Evolutionary conservation across 179 eudicot species (phyloP), one percentile per base, ranked within the genome.

Genomic region (Gypsophila paniculata): DNA sequence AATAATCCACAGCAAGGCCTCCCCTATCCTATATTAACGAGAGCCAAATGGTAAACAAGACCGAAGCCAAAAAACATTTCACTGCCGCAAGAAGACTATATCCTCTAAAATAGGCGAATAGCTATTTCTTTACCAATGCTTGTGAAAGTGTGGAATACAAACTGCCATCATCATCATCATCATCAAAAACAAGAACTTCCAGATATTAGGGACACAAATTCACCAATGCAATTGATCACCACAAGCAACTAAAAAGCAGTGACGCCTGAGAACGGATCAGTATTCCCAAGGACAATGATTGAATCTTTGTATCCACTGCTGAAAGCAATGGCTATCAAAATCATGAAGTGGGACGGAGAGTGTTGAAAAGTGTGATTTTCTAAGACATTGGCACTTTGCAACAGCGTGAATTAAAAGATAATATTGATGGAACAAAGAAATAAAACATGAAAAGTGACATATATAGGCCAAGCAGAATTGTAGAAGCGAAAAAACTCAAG

Each of bases 401-500:
- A 36, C 32, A 58, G 6, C 0, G 17, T 25, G 62, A 22, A 21
- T 61, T 61, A 14, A 61, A 29, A 61, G n/a, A 61, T 12, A 32
- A 26, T 13, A 18, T 26, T 26, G 32, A 76, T 39, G 19, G 7
- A 76, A 34, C 22, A 68, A 22, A 69, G 61, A 38, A 5, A 46
- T 2, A 12, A 66, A 65, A 65, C 8, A 10, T 13, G 26, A 66
- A 23, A 4, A 46, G 18, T 19, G 13, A 0, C 25, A 65, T 12
- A 29, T 21, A 42, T 15, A 26, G 22, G 69, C 17, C 18, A 65
- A 23, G 13, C 2, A 39, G 23, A 12, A 25, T n/a, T 22, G 36
- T 63, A 8, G 46, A 34, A 62, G 67, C 32, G 46, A 61, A 62
- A 42, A 34, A 61, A 32, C n/a, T 6, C 12, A 26, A 22, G 59